Conservation (phyloP, 768 basidiomycete genomes). For the Russula sp. region DNA sequence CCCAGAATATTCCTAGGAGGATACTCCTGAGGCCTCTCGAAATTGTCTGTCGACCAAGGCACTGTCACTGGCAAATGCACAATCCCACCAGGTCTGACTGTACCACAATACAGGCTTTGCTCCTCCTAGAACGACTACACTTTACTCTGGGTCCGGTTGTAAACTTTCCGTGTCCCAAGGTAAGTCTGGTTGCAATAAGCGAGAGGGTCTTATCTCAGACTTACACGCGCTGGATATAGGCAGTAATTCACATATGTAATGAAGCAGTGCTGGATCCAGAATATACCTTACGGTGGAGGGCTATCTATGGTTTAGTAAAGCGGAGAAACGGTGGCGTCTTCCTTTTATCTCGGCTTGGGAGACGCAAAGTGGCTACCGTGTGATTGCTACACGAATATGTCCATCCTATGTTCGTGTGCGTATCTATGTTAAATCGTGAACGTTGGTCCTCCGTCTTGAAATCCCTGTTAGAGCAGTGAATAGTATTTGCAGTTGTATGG, state of each 20-base stretch:
- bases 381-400: neutral
- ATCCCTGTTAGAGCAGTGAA: no score
- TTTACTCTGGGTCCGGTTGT: neutral
- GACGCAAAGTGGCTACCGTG: neutral
- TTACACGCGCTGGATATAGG: no score
- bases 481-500: no score
- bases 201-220: no score
- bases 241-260: neutral
- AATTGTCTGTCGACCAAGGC: neutral
- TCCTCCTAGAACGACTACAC: neutral
- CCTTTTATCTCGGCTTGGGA: no score
- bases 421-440: no score
- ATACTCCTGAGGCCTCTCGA: neutral
- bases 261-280: neutral
- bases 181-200: no score
- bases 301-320: neutral
- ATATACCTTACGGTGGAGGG: neutral
- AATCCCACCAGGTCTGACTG: neutral
- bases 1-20: neutral
- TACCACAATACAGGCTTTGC: neutral
- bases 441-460: no score
- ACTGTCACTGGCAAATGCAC: neutral
- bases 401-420: no score
- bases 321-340: no score
- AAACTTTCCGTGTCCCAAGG: no score